A percentile compares a stretch with the other conserved stretches of the same genome.
phyloP scores from a whole-genome alignment of 2,329 filamentous ascomycete genomes.

The Ascochyta koolunga region DNA sequence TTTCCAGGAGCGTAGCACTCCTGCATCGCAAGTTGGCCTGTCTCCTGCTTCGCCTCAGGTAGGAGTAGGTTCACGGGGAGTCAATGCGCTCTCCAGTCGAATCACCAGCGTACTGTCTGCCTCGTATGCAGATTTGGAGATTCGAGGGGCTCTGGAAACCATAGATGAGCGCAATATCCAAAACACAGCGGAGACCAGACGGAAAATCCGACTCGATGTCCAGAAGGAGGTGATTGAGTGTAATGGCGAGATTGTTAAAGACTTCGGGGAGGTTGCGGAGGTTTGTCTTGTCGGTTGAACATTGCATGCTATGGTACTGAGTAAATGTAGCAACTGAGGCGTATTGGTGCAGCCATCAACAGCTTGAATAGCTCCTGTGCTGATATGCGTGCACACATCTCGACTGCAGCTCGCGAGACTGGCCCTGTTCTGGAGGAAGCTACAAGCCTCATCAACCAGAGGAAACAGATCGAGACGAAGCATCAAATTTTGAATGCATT shows the following conservation, averaged over 20 bases:
- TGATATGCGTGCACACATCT: constrained; percentile 79
- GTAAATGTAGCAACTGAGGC: constrained; percentile 74
- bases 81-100: constrained; percentile 77
- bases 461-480: constrained; percentile 76
- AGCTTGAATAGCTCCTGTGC: constrained; percentile 80
- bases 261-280: constrained; percentile 89
- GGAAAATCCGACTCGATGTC: constrained; percentile 79
- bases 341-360: constrained; percentile 79
- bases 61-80: constrained; percentile 37
- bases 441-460: constrained; percentile 72
- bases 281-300: constrained; percentile 51
- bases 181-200: constrained; percentile 79
- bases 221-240: constrained; percentile 92
- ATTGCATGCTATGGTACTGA: constrained; percentile 29
- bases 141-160: constrained; percentile 80
- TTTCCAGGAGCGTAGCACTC: constrained; percentile 39
- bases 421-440: constrained; percentile 78
- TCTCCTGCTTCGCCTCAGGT: constrained; percentile 36
- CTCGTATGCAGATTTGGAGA: constrained; percentile 91
- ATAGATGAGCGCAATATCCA: constrained; percentile 73
- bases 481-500: constrained; percentile 80
- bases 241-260: constrained; percentile 85
- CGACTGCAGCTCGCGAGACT: constrained; percentile 76
- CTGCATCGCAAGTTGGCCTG: constrained; percentile 34
- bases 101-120: constrained; percentile 85